Conservation (phyloP, 768 basidiomycete species). For the Lentinula boryana region DNA sequence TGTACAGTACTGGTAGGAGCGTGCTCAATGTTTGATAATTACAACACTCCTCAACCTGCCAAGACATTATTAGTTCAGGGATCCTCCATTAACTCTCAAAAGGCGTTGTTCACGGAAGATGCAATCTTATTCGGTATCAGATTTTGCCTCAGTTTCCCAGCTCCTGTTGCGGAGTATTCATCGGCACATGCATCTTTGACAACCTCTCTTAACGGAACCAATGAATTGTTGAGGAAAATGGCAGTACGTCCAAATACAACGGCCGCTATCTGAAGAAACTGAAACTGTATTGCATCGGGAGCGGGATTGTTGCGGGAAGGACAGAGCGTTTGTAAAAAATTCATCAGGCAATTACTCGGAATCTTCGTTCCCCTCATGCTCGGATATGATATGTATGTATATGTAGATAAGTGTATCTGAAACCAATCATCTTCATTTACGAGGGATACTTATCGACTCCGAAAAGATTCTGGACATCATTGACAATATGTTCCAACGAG, state of each 20-base stretch:
- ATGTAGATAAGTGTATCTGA: neutral
- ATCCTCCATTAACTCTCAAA: too few species aligned
- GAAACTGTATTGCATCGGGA: neutral
- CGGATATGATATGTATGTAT: neutral
- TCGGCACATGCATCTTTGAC: too few species aligned
- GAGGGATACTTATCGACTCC: neutral
- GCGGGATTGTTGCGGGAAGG: neutral
- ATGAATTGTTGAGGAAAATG: neutral
- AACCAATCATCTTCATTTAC: neutral
- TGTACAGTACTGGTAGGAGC: too few species aligned
- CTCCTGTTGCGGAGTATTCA: too few species aligned
- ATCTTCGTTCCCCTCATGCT: neutral
- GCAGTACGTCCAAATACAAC: neutral
- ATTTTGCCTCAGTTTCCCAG: too few species aligned
- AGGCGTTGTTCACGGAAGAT: too few species aligned
- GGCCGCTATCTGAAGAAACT: neutral
- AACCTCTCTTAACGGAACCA: too few species aligned
- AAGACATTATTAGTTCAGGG: too few species aligned
- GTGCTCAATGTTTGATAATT: too few species aligned
- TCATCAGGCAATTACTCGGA: neutral
- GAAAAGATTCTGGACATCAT: neutral
- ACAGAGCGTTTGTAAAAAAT: neutral
- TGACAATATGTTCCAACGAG: slow-evolving; percentile 7
- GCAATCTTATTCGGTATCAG: too few species aligned
- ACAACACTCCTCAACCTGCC: too few species aligned